Evolutionary conservation across 2,329 filamentous ascomycete species (phyloP), one percentile per base, ranked within the genome.

Genomic region (Dendrostoma leiphaemia): DNA sequence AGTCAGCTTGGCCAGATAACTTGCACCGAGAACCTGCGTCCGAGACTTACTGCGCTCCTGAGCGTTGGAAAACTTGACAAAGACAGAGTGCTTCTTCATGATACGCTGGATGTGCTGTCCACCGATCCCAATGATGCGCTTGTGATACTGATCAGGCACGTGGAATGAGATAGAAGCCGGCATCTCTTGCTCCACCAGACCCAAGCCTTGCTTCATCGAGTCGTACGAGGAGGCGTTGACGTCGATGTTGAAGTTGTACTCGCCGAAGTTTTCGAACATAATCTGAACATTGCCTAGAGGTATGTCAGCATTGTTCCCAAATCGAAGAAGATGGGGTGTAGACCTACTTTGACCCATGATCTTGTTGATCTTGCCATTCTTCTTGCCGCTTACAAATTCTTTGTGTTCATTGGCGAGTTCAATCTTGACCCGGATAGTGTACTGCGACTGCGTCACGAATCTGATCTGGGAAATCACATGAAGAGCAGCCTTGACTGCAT

Each of bases 361-460:
- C 80, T 99, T 99, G 80, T 99, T 99, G 73, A 99, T 99, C 77
- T 99, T 99, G 72, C 94, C 94, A 65, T 99, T 99, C 79, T 99
- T 99, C 80, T 99, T 99, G 63, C 94, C 94, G 63, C 92, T 97
- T 54, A 99, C 94, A 69, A 99, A 99, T 68, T 99, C 94, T 73
- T 99, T 99, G 78, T 99, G 94, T 75, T 99, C 94, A 67, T 97
- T 97, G 66, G 94, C 94, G 53, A 99, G 86, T 76, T 99, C 94
- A 59, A 99, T 96, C 78, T 97, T 97, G 67, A 99, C 93, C 53
- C 92, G 86, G 69, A 99, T 95, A 69, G 95, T 92, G 66, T 95
- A 96, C 62, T 90, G 89, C 38, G 89, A 85, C 63, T 91, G 88
- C 61, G 88, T 87, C 57, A 95, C 90, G 65, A 97, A 96, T 38